These are phyloP conservation scores for Coemansia sp. DNA, from an alignment of 192 early-diverging fungal species.

Conservation along the genomic window DNA sequence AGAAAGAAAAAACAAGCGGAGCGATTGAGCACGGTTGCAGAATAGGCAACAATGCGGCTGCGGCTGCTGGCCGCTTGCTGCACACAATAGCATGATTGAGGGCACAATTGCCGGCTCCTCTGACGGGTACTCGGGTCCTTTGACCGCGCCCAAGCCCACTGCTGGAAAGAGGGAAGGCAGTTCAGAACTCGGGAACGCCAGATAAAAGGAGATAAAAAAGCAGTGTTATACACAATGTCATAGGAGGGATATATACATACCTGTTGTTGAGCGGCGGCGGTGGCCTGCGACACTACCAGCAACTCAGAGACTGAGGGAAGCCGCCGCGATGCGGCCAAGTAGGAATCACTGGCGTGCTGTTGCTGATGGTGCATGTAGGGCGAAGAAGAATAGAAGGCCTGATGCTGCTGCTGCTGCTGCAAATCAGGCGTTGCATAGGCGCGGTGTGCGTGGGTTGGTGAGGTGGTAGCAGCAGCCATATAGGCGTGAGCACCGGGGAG, in stretches of 20 bases:
- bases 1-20: background rate
- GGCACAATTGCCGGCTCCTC: background rate
- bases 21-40: slow-evolving; percentile 7
- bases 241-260: slow-evolving; percentile 4
- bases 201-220: background rate
- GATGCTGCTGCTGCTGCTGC: slow-evolving; percentile 10
- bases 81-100: background rate
- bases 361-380: slow-evolving; percentile 16
- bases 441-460: slow-evolving; percentile 27
- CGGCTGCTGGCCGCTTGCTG: background rate
- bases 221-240: background rate
- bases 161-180: background rate
- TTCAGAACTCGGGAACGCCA: background rate
- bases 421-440: slow-evolving; percentile 16
- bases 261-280: slow-evolving; percentile 15
- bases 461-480: slow-evolving; percentile 22
- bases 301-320: slow-evolving; percentile 48
- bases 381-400: slow-evolving; percentile 9
- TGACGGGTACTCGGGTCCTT: background rate
- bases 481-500: slow-evolving; percentile 23
- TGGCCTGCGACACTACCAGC: slow-evolving; percentile 26
- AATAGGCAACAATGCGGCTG: slow-evolving; percentile 6
- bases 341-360: slow-evolving; percentile 10
- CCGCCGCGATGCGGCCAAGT: slow-evolving; percentile 20
- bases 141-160: background rate